A percentile compares a stretch with the other conserved stretches of the same genome.
These are phyloP conservation scores for Boletus tylopilopsis DNA, from an alignment of 768 basidiomycete genomes.

Conservation along the genomic window DNA sequence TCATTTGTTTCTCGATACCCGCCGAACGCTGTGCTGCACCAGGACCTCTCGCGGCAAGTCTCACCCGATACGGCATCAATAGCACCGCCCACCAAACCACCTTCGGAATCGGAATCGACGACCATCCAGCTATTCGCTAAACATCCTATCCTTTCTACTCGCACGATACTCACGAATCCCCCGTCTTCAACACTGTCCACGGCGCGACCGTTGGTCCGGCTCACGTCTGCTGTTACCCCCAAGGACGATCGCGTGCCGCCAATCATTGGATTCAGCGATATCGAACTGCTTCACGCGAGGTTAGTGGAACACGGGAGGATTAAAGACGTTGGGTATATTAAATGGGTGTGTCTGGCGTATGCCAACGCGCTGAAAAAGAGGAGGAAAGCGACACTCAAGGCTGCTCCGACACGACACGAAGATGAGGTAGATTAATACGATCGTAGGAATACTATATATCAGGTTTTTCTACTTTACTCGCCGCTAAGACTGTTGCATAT, in stretches of 20 bases:
- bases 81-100: neutral
- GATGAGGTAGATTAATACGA: conserved; percentile 8
- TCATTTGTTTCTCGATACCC: conserved; percentile 65
- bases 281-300: conserved; percentile 77
- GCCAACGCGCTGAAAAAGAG: conserved; percentile 61
- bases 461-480: too few species aligned
- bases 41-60: conserved; percentile 10
- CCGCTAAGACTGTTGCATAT: too few species aligned
- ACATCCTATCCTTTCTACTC: conserved; percentile 52
- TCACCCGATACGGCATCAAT: neutral
- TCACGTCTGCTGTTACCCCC: conserved; percentile 54
- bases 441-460: neutral
- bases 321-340: conserved; percentile 63
- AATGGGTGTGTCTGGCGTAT: conserved; percentile 72
- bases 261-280: conserved; percentile 66
- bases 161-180: conserved; percentile 43
- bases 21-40: conserved; percentile 45
- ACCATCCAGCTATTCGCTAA: conserved; percentile 32
- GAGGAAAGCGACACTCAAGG: conserved; percentile 40
- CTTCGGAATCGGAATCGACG: conserved; percentile 7
- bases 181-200: conserved; percentile 21
- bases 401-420: neutral
- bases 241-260: conserved; percentile 82
- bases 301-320: conserved; percentile 43
- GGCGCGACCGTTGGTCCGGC: conserved; percentile 64